Conservation (phyloP, 441 rosid species). For the Corymbia citriodora region DNA sequence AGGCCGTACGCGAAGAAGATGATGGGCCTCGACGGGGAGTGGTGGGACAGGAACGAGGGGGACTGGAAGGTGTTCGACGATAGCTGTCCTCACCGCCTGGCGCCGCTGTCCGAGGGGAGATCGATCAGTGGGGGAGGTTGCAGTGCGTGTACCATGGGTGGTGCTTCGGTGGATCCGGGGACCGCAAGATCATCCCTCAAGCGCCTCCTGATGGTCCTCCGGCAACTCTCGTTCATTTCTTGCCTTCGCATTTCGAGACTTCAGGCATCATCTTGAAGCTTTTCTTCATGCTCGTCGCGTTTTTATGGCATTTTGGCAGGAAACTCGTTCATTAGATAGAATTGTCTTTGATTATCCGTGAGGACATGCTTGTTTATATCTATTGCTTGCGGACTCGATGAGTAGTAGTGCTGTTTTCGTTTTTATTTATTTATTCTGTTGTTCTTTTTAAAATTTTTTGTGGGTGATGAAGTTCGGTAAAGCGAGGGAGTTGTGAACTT, state of each 20-base stretch:
- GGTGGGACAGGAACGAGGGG: constrained; percentile 82
- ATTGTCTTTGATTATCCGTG: not conserved
- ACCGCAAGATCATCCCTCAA: constrained; percentile 81
- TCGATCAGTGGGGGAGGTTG: constrained; percentile 87
- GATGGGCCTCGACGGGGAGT: constrained; percentile 74
- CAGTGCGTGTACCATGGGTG: constrained; percentile 91
- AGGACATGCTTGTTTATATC: not conserved
- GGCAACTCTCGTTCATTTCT: constrained; percentile 21
- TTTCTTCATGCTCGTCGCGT: not conserved
- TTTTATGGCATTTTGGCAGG: not conserved
- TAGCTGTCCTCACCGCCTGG: constrained; percentile 79
- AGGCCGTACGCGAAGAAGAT: constrained; percentile 69
- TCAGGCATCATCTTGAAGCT: not conserved
- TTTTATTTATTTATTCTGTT: not conserved
- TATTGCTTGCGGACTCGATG: not conserved
- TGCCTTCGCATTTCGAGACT: not conserved
- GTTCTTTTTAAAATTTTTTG: not conserved
- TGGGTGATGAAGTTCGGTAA: not conserved
- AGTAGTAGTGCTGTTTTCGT: not conserved
- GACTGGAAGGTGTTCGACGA: constrained; percentile 86
- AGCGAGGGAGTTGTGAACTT: not conserved
- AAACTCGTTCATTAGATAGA: not conserved
- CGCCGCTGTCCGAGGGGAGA: constrained; percentile 88
- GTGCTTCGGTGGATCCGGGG: constrained; percentile 80
- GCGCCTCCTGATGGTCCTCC: constrained; percentile 84